phyloP scores from a whole-genome alignment of 169 alveolate genomes.

The Eimeria acervulina region DNA sequence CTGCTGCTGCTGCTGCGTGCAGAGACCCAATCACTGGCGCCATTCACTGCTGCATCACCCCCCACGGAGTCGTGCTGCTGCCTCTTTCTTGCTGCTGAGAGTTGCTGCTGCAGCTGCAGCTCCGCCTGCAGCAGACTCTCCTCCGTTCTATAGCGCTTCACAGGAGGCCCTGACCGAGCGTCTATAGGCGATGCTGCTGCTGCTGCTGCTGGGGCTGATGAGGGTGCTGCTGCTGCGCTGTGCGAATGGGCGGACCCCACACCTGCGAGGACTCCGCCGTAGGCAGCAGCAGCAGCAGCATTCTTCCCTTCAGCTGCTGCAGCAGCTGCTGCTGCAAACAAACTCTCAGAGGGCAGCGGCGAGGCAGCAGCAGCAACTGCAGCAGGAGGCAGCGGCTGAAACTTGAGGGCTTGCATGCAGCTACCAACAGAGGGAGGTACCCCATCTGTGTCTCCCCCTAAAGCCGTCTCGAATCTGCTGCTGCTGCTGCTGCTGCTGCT shows the following conservation, averaged over 20 bases:
- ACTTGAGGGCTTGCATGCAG: neutral
- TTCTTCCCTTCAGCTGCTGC: neutral
- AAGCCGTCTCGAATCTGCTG: neutral
- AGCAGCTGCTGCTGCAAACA: slow-evolving; percentile 45
- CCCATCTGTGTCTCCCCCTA: neutral
- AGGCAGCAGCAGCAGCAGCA: slow-evolving; percentile 47
- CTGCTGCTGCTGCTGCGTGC: slow-evolving; percentile 49
- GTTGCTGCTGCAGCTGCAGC: slow-evolving; percentile 72
- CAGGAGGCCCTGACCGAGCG: neutral
- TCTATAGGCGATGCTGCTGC: slow-evolving; percentile 15
- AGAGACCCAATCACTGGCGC: neutral
- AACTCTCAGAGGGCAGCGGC: slow-evolving; percentile 38
- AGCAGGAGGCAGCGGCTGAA: slow-evolving; percentile 70
- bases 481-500: slow-evolving; percentile 33
- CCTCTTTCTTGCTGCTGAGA: slow-evolving; percentile 21
- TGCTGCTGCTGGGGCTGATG: slow-evolving; percentile 50
- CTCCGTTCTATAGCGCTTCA: neutral
- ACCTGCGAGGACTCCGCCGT: neutral
- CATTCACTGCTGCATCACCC: neutral
- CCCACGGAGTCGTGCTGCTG: slow-evolving; percentile 25
- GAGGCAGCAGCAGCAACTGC: slow-evolving; percentile 55
- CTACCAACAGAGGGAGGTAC: neutral
- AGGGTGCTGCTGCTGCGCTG: neutral
- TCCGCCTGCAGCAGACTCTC: slow-evolving; percentile 43
- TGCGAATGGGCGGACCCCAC: neutral